These are phyloP conservation scores for Acanthamoeba polyphaga DNA, from an alignment of 208 protist species.

Conservation along the genomic window DNA sequence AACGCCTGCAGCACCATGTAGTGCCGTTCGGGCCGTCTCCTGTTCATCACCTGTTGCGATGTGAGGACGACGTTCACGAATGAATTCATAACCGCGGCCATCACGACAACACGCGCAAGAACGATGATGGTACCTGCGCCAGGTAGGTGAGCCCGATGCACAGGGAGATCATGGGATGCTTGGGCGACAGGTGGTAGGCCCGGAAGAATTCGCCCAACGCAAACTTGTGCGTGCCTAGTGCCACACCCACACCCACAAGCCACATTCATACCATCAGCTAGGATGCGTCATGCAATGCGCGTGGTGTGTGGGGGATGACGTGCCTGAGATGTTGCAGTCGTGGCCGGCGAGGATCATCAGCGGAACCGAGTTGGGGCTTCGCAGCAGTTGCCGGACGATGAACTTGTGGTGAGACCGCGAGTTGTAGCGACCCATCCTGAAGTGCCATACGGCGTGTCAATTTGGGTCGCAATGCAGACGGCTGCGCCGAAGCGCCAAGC, in stretches of 20 bases:
- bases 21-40: slow-evolving; percentile 23
- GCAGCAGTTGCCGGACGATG: slow-evolving; percentile 44
- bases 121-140: neutral
- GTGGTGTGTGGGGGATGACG: neutral
- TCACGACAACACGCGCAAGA: neutral
- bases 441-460: neutral
- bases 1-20: slow-evolving; percentile 55
- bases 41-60: slow-evolving; percentile 45
- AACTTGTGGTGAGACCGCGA: slow-evolving; percentile 59
- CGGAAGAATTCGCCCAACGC: slow-evolving; percentile 58
- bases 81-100: neutral
- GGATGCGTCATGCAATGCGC: no score
- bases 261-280: neutral
- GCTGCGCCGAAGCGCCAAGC: neutral
- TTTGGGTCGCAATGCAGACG: no score
- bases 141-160: slow-evolving; percentile 49
- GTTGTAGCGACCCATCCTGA: slow-evolving; percentile 39
- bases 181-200: slow-evolving; percentile 3
- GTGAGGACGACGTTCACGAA: neutral
- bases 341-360: slow-evolving; percentile 60
- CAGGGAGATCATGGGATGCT: slow-evolving; percentile 44
- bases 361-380: slow-evolving; percentile 49
- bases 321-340: slow-evolving; percentile 52
- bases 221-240: slow-evolving; percentile 41
- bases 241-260: neutral